These are phyloP conservation scores for Naganishia vaughanmartiniae DNA, from an alignment of 768 basidiomycete genomes.

Conservation along the genomic window DNA sequence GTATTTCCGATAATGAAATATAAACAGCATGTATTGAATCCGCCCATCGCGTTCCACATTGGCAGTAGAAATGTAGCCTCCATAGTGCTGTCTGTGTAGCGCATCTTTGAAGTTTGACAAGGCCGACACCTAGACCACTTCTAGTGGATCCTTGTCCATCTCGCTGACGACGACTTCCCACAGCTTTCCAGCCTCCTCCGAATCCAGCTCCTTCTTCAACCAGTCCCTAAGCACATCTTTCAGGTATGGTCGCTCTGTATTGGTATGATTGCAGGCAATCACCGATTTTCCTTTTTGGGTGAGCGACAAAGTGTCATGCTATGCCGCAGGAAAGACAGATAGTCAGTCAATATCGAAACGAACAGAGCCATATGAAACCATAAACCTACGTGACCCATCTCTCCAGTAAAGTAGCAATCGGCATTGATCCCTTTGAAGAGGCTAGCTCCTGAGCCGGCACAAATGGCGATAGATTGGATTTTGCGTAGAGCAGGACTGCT, in stretches of 20 bases:
- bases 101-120: not conserved
- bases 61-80: no score
- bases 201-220: slow-evolving; percentile 60
- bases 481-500: slow-evolving; percentile 46
- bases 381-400: slow-evolving; percentile 76
- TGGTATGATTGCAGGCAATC: slow-evolving; percentile 83
- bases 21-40: no score
- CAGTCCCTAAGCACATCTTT: slow-evolving; percentile 64
- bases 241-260: slow-evolving; percentile 92
- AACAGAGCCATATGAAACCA: not conserved
- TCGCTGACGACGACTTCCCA: slow-evolving; percentile 69
- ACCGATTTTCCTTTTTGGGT: slow-evolving; percentile 73
- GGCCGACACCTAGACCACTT: slow-evolving; percentile 50
- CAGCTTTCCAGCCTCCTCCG: slow-evolving; percentile 41
- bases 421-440: slow-evolving; percentile 70
- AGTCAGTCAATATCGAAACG: not conserved
- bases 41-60: no score
- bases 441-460: slow-evolving; percentile 83
- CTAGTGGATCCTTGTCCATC: slow-evolving; percentile 71
- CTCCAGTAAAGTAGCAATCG: slow-evolving; percentile 88
- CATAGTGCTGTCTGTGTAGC: not conserved
- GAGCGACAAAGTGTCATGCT: slow-evolving; percentile 85
- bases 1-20: no score
- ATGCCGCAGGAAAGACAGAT: slow-evolving; percentile 15
- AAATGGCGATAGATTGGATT: slow-evolving; percentile 71